phyloP scores from a whole-genome alignment of 305 asterid genomes.

The Fraxinus paxiana region DNA sequence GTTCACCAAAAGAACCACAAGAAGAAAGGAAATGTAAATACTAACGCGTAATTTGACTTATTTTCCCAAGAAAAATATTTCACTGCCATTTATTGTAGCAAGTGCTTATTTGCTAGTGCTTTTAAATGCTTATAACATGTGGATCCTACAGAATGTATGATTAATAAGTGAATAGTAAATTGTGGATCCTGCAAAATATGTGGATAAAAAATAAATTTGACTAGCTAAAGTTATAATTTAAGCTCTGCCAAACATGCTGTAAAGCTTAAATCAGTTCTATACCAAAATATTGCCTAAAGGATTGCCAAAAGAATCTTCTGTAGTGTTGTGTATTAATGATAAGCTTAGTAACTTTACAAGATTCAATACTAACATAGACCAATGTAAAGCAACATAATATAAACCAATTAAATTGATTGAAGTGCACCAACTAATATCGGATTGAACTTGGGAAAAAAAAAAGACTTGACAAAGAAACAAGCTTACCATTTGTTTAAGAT shows the following conservation, averaged over 20 bases:
- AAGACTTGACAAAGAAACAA: background rate
- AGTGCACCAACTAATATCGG: background rate
- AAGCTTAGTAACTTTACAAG: background rate
- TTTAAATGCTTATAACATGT: background rate
- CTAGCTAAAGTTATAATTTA: background rate
- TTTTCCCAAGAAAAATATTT: background rate
- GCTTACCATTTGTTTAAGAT: constrained; percentile 57
- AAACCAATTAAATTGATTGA: background rate
- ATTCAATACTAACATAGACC: background rate
- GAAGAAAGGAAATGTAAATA: background rate
- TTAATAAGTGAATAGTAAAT: background rate
- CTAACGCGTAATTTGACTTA: background rate
- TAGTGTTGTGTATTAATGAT: background rate
- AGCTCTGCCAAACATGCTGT: background rate
- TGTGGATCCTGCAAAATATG: background rate
- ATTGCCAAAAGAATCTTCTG: background rate
- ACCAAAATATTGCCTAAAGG: background rate
- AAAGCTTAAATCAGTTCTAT: background rate
- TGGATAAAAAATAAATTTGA: background rate
- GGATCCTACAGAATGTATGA: background rate
- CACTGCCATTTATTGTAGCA: background rate
- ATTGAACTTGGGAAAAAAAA: background rate
- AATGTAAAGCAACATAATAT: background rate
- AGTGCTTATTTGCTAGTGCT: background rate
- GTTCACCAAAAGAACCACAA: background rate